Conservation (phyloP, 805 yeast species). For the Schizosaccharomyces octosporus region DNA sequence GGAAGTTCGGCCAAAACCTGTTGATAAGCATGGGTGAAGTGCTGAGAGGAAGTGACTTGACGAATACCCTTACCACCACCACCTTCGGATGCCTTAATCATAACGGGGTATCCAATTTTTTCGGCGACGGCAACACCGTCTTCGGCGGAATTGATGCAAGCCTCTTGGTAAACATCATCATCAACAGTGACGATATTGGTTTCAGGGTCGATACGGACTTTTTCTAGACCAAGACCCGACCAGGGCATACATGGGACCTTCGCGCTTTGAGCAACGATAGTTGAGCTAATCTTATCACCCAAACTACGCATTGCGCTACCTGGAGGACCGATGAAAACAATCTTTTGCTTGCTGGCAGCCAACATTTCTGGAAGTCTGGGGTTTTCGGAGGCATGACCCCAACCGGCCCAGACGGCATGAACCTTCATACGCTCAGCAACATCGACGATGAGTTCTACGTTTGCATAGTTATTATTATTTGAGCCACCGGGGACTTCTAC, state of each 20-base stretch:
- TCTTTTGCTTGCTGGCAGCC: slow-evolving; percentile 75
- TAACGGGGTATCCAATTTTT: slow-evolving; percentile 85
- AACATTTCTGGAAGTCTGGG: slow-evolving; percentile 80
- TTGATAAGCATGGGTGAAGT: slow-evolving; percentile 50
- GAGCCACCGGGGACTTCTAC: slow-evolving; percentile 98
- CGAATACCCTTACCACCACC: slow-evolving; percentile 99
- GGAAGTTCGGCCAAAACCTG: slow-evolving; percentile 97
- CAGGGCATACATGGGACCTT: slow-evolving; percentile 96
- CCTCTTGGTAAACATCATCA: slow-evolving; percentile 60
- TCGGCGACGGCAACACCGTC: slow-evolving; percentile 74
- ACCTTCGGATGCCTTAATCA: slow-evolving; percentile 98
- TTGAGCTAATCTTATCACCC: slow-evolving; percentile 93
- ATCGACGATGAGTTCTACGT: slow-evolving; percentile 89
- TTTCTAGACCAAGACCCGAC: slow-evolving; percentile 94
- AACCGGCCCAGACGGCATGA: slow-evolving; percentile 99
- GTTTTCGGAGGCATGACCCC: slow-evolving; percentile 99
- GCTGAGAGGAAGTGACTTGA: slow-evolving; percentile 66
- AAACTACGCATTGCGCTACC: slow-evolving; percentile 98
- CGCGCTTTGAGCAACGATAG: slow-evolving; percentile 97
- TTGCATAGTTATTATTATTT: slow-evolving; percentile 93
- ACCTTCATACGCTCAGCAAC: slow-evolving; percentile 89
- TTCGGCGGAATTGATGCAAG: slow-evolving; percentile 66
- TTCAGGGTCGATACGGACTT: slow-evolving; percentile 40
- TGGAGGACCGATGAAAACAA: slow-evolving; percentile 94
- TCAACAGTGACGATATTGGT: slow-evolving; percentile 73